Base-by-base conservation (phyloP, 192 early-diverging fungal species). In the Jimgerdemannia lactiflua region DNA sequence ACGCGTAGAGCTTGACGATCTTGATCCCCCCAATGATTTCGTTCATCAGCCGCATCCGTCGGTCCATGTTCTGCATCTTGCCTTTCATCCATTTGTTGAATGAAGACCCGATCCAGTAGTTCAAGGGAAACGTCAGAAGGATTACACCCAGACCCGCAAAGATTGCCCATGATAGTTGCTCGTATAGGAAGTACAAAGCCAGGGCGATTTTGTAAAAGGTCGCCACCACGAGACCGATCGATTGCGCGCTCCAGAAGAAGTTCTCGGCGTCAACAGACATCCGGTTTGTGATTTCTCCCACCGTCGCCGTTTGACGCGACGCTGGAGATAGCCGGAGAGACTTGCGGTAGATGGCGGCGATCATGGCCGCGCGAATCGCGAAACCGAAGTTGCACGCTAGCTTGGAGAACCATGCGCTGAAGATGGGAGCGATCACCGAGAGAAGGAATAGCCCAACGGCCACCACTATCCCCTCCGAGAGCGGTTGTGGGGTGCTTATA, bases 381-480 rank as follows among this genome's bases (percentile, higher is more conserved):
- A 59, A 59, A 10, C 49, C 49, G 14, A 59, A 59, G 49, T 59
- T 59, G 49, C 49, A 59, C 49, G 14, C 14, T 6, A 59, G 49
- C 49, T 59, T 59, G 49, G 2, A 59, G 49, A 59, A 59, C 49
- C 49, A 59, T 0, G 49, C 49, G 49, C 14, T 59, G 49, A 59
- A 59, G 49, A 59, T 59, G 8, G 49, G 2, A 14, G 49, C 49
- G 49, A 85, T 77, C 8, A 93, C 43, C 73, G 92, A 93, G 64
- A 90, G 87, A 18, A 85, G 11, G 63, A 97, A 87, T 94, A 99
- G 96, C 54, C 90, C 74, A 4, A 81, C 65, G n/a, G 97, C 95
- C 69, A 96, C 94, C 17, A 88, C 77, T 73, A 91, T 89, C 19
- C 97, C 97, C 39, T 89, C 75, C 17, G 49, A 59, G 14, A 59